Evolutionary conservation across 2,329 filamentous ascomycete genomes (phyloP), one percentile per base, ranked within the genome.

Genomic region (Berkeleyomyces basicola): DNA sequence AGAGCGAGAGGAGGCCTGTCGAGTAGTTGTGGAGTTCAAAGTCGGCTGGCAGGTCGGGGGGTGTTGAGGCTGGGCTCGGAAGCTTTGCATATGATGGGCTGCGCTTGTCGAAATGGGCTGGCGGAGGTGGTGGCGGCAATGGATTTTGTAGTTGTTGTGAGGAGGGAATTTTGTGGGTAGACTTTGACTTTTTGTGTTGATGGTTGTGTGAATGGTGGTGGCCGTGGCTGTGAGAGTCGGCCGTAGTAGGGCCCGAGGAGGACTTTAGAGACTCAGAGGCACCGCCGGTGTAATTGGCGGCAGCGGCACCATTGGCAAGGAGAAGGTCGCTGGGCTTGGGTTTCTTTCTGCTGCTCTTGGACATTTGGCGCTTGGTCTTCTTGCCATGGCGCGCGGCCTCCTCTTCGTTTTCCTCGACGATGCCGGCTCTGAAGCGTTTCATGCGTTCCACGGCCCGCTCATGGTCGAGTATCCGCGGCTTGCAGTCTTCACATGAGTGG

Each of bases 261-360:
- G 40, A 42, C 11, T 42, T 7, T 42, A 42, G 40, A 7, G 6
- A 7, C 11, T 55, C 33, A 3, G 51, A 37, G 14, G 36, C 16
- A 36, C 33, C 33, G 51, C n/a, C 39, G 51, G 36, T 49, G 1
- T 16, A 49, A 49, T 49, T n/a, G 46, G 6, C 10, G n/a, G n/a
- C 46, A 49, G 57, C 43, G 40, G 40, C 58, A 16, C 80, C 77
- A 49, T 77, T 75, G 59, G 82, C 83, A 59, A 83, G 75, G 68
- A 83, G 81, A 40, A 85, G 72, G 51, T 84, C 83, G 37, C 74
- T 75, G 7, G 90, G 88, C 71, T 90, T 95, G 44, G 81, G 73
- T 74, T 91, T 95, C 78, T 95, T 96, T 77, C 91, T 96, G 70
- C 90, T 87, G 71, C 81, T 86, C 72, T 96, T 96, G 10, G 87